phyloP scores from a whole-genome alignment of 306 rosid species.

The Prinsepia uniflora region DNA sequence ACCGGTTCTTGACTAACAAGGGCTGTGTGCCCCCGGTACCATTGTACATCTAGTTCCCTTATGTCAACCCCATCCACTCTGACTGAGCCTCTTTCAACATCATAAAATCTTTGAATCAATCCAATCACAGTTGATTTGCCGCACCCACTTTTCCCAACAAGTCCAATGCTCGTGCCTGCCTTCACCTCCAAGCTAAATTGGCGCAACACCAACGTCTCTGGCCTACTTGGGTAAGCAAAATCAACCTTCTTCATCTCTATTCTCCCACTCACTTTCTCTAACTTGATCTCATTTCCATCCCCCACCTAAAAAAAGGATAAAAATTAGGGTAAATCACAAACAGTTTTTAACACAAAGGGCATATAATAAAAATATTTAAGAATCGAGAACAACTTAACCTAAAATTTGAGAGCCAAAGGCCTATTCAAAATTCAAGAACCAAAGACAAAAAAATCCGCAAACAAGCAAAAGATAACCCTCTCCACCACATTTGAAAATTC shows the following conservation, averaged over 20 bases:
- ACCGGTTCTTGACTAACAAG: slow-evolving; percentile 96
- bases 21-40: slow-evolving; percentile 74
- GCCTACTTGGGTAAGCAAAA: slow-evolving; percentile 72
- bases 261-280: slow-evolving; percentile 58
- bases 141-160: slow-evolving; percentile 88
- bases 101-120: slow-evolving; percentile 74
- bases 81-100: slow-evolving; percentile 64
- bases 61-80: slow-evolving; percentile 78
- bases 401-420: no score
- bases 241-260: slow-evolving; percentile 82
- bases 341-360: no score
- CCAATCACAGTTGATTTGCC: slow-evolving; percentile 93
- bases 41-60: slow-evolving; percentile 64
- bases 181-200: slow-evolving; percentile 78
- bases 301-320: slow-evolving; percentile 34
- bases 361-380: no score
- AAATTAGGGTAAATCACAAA: not conserved
- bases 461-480: no score
- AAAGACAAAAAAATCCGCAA: no score
- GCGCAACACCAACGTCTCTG: slow-evolving; percentile 47
- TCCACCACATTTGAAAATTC: no score
- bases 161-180: slow-evolving; percentile 72
- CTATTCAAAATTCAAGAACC: no score
- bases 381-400: no score
- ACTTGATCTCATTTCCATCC: slow-evolving; percentile 42